Conservation (phyloP, 257 asterid species). For the Mitragyna speciosa region DNA sequence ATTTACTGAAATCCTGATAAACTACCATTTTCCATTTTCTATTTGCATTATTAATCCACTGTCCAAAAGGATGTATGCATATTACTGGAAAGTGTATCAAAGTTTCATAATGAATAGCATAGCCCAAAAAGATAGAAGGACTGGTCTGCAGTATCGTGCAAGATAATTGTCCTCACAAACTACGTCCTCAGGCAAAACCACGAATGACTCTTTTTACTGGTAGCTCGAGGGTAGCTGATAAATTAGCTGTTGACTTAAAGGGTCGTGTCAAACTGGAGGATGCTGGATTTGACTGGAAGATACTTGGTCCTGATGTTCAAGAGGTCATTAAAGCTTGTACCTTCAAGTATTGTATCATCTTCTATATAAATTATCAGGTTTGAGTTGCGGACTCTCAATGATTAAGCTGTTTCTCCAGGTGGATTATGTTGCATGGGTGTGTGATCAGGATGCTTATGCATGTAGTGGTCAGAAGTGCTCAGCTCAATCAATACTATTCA, state of each 20-base stretch:
- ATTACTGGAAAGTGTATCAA: too few species aligned
- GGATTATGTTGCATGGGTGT: slow-evolving; percentile 92
- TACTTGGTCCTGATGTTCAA: slow-evolving; percentile 93
- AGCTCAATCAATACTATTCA: slow-evolving; percentile 81
- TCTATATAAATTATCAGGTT: not conserved
- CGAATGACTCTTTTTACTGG: slow-evolving; percentile 98
- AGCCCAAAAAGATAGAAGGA: not conserved
- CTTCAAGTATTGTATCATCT: not conserved
- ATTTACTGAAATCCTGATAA: too few species aligned
- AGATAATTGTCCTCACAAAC: slow-evolving; percentile 8
- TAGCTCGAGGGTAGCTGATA: slow-evolving; percentile 91
- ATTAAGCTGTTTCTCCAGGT: slow-evolving; percentile 42
- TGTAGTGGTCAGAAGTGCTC: slow-evolving; percentile 99
- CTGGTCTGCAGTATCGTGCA: not conserved
- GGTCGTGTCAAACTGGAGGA: slow-evolving; percentile 89
- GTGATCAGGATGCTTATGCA: slow-evolving; percentile 98
- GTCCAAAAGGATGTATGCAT: too few species aligned
- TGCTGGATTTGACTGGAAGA: slow-evolving; percentile 99
- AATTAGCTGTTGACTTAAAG: slow-evolving; percentile 71
- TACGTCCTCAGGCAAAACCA: slow-evolving; percentile 67
- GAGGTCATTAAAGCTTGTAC: slow-evolving; percentile 47
- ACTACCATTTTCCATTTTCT: too few species aligned
- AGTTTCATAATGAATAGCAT: not conserved
- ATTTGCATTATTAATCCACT: too few species aligned
- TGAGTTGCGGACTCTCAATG: not conserved